Base-by-base conservation (phyloP, 192 early-diverging fungal species). In the Coemansia furcata region DNA sequence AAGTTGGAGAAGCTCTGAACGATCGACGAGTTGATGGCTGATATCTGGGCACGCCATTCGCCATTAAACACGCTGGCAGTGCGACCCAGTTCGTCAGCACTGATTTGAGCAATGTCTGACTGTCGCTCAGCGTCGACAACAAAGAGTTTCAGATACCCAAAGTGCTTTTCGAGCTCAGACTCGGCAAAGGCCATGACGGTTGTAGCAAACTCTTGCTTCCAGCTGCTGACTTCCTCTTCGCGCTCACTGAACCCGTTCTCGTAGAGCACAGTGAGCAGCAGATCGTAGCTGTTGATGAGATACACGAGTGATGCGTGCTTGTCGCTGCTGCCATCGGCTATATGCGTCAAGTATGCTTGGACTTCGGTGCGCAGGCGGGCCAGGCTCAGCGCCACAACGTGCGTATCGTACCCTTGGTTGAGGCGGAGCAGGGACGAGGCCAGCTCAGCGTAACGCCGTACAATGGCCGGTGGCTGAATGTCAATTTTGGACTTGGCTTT, bases 1-100 rank as follows among this genome's bases (percentile, higher is more conserved):
- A 96, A 98, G 84, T 96, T 98, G 46, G 94, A 89, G 71, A 99
- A 99, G 68, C 90, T 87, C 67, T 95, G 94, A 58, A 95, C 90
- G 26, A 98, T 89, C 7, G 91, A 89, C 23, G 87, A 85, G 60
- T 97, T 96, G 68, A 99, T 90, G 17, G 83, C 77, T 3, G 86
- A 70, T 4, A 99, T 81, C 32, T 87, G 87, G 37, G 78, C 73
- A 1, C 92, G 89, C 94, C 95, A 99, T 14, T 84, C 87, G 46
- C 80, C 73, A 46, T 91, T 90, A 82, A 99, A 99, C 38, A 88
- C 80, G 6, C 77, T 73, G 2, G 89, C 91, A 3, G 94, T 82
- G 21, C 75, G 69, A 61, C 42, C 49, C 66, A 83, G 67, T 6
- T 39, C 65, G 12, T 78, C 81, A 19, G 83, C 64, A 47, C 82